Percentiles rank a stretch among this genome's conserved stretches.
These are phyloP conservation scores for Fomitopsis schrenkii DNA, from an alignment of 1,284 basidiomycete genomes.

Conservation along the genomic window DNA sequence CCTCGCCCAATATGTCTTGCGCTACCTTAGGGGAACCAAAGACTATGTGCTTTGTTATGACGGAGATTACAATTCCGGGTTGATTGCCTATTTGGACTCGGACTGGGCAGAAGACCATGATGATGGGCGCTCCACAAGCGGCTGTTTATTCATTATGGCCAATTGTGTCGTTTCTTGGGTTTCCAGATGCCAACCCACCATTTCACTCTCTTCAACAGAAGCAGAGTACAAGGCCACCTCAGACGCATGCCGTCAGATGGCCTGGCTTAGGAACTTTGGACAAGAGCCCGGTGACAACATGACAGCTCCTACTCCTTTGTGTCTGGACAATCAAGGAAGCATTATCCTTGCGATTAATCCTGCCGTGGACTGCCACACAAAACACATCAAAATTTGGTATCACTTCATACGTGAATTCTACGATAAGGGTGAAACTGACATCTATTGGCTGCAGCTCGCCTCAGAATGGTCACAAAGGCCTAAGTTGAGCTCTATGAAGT, in stretches of 20 bases:
- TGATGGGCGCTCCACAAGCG: slow-evolving; percentile 27
- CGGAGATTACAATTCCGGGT: slow-evolving; percentile 9
- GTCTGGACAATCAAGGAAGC: slow-evolving; percentile 28
- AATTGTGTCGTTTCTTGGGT: slow-evolving; percentile 31
- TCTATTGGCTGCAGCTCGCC: too few relatives aligned
- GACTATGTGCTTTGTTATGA: slow-evolving; percentile 26
- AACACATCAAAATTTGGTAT: slow-evolving; percentile 31
- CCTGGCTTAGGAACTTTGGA: slow-evolving; percentile 18
- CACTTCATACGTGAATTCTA: slow-evolving; percentile 29
- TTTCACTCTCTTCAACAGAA: slow-evolving; percentile 17
- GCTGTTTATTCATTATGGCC: slow-evolving; percentile 27
- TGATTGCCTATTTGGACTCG: slow-evolving; percentile 36
- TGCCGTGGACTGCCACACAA: slow-evolving; percentile 19
- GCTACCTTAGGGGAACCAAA: slow-evolving; percentile 35
- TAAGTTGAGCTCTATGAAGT: too few relatives aligned
- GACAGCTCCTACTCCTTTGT: slow-evolving; percentile 13
- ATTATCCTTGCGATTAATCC: slow-evolving; percentile 26
- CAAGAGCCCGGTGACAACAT: slow-evolving; percentile 6
- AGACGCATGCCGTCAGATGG: slow-evolving; percentile 15
- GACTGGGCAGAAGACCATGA: slow-evolving; percentile 28
- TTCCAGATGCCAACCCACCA: slow-evolving; percentile 27
- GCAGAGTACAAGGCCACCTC: slow-evolving; percentile 32
- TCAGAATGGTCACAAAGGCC: too few relatives aligned
- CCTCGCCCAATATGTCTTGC: slow-evolving; percentile 30
- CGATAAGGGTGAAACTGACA: slow-evolving; percentile 8